These are phyloP conservation scores for Warburgia ugandensis DNA, from an alignment of 164 flowering plant species.

Conservation along the genomic window DNA sequence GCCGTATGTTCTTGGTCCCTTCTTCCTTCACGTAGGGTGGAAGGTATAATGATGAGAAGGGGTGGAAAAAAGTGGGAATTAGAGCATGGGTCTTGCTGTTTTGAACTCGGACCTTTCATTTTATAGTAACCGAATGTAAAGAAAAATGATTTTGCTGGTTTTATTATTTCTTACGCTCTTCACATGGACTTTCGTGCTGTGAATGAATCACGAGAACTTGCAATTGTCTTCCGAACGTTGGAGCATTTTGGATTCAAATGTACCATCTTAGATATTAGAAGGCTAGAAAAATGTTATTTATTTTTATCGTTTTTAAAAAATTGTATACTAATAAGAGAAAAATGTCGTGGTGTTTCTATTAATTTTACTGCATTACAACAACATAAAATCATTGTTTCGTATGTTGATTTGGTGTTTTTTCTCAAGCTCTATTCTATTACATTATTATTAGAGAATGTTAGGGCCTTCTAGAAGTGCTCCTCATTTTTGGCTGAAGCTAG, in stretches of 20 bases:
- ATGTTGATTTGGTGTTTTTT: background rate
- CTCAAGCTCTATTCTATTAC: background rate
- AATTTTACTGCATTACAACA: background rate
- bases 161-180: slow-evolving; percentile 20
- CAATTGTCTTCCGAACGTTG: slow-evolving; percentile 41
- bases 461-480: too few relatives aligned
- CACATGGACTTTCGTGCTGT: slow-evolving; percentile 51
- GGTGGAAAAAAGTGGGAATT: slow-evolving; percentile 8
- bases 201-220: slow-evolving; percentile 37
- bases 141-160: background rate
- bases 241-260: slow-evolving; percentile 46
- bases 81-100: slow-evolving; percentile 7
- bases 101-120: slow-evolving; percentile 14
- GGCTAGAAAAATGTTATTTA: too few relatives aligned
- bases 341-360: background rate
- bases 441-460: too few relatives aligned
- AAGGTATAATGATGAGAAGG: slow-evolving; percentile 54
- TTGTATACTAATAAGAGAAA: background rate
- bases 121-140: slow-evolving; percentile 22
- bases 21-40: slow-evolving; percentile 45
- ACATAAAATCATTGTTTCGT: background rate
- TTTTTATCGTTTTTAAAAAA: too few relatives aligned
- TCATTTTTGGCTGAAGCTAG: too few relatives aligned
- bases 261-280: too few relatives aligned
- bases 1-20: too few relatives aligned